These are phyloP conservation scores for Suhomyces kunorum DNA, from an alignment of 1,139 yeast species.

Conservation along the genomic window DNA sequence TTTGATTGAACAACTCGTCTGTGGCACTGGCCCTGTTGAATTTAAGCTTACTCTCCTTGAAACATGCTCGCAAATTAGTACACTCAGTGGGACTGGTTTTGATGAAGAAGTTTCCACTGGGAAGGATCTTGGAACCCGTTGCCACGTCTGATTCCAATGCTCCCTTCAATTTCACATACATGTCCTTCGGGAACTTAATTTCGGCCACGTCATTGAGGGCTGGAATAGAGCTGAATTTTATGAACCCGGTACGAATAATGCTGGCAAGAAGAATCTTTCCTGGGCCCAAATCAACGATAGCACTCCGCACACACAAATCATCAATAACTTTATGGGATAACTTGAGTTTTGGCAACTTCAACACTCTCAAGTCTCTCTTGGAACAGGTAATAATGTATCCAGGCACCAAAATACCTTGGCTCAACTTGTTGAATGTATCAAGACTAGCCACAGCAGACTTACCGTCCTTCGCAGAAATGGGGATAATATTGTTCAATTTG, in stretches of 20 bases:
- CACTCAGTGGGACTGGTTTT: constrained; percentile 62
- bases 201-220: constrained; percentile 41
- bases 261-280: constrained; percentile 41
- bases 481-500: constrained; percentile 55
- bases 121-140: constrained; percentile 43
- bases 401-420: constrained; percentile 61
- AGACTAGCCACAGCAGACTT: constrained; percentile 64
- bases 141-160: constrained; percentile 29
- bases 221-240: constrained; percentile 43
- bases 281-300: constrained; percentile 31
- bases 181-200: constrained; percentile 37
- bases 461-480: constrained; percentile 61
- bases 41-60: constrained; percentile 43
- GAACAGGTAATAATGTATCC: constrained; percentile 66
- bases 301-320: constrained; percentile 57
- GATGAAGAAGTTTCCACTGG: constrained; percentile 73
- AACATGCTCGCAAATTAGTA: constrained; percentile 33
- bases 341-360: constrained; percentile 61
- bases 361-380: constrained; percentile 60
- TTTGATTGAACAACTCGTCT: constrained; percentile 61
- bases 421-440: constrained; percentile 58
- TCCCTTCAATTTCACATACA: constrained; percentile 26
- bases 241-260: constrained; percentile 40
- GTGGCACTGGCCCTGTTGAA: constrained; percentile 27
- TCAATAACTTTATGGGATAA: constrained; percentile 66